Evolutionary conservation across 805 yeast species (phyloP).

Genomic region (Metschnikowia lochheadii): DNA sequence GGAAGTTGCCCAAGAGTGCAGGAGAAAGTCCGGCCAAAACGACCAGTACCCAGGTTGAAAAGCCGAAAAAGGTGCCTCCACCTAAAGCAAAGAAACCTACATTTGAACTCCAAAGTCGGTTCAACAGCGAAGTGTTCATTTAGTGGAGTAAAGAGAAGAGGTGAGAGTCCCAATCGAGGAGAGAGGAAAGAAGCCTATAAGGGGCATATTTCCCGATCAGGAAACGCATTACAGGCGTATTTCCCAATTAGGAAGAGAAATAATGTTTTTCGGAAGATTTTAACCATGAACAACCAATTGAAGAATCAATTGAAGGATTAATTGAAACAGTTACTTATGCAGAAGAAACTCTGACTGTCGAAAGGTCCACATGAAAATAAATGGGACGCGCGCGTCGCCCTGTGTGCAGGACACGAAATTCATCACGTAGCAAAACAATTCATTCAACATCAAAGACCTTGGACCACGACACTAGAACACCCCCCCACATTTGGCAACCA

Average conservation of each 20-base stretch:
- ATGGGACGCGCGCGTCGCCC: neutral
- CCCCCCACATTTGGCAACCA: no score
- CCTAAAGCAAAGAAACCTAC: constrained; percentile 15
- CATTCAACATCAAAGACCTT: neutral
- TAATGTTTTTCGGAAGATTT: no score
- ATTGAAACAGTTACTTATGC: no score
- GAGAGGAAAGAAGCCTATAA: no score
- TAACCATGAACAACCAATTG: no score
- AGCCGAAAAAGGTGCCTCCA: constrained; percentile 12
- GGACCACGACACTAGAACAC: neutral
- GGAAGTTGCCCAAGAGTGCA: constrained; percentile 39
- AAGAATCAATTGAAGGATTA: no score
- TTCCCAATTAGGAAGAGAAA: no score
- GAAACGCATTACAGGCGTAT: no score
- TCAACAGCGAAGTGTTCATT: constrained; percentile 32
- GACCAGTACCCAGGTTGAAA: neutral
- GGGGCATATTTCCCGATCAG: no score
- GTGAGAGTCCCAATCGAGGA: neutral
- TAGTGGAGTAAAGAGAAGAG: constrained; percentile 3
- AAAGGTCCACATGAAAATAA: no score
- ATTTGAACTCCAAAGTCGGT: constrained; percentile 14
- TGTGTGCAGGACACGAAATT: neutral
- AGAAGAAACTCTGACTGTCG: no score
- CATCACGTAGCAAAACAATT: constrained; percentile 2
- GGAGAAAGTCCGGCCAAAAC: neutral